Evolutionary conservation across 192 early-diverging fungal genomes (phyloP), one percentile per base, ranked within the genome.

Genomic region (Coemansia sp.): DNA sequence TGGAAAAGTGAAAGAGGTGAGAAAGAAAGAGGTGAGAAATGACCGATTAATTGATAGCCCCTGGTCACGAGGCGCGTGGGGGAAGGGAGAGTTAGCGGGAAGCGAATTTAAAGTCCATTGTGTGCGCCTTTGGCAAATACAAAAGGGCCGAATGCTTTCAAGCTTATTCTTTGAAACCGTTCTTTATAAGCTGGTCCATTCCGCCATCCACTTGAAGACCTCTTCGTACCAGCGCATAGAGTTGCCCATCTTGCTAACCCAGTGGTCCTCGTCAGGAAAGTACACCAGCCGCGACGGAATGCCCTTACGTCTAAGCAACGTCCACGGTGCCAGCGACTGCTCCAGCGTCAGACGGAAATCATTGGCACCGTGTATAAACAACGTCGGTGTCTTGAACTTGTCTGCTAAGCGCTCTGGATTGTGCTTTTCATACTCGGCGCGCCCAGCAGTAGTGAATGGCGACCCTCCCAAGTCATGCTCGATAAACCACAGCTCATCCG

Each of bases 401-500:
- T 85, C 75, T 0, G 90, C 91, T 71, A 84, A 85, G 46, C 86
- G 85, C 70, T 86, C 76, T 29, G 93, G 93, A 67, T 89, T 90
- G 77, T 82, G 90, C 53, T 78, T 76, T 36, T 94, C 89, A 64
- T 90, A 91, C 9, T 76, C 73, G 25, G 75, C 68, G 17, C 87
- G 77, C 14, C 82, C 79, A 6, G 75, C 62, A 5, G 68, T 65
- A 7, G 86, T 70, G 57, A 78, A 92, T 29, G 91, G 91, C 44
- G 72, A 64, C 42, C 91, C 92, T 14, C 85, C 87, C 53, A 92
- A 85, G 81, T 94, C 92, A 55, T 76, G 77, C 69, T 94, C 92
- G 11, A 85, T 75, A 76, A 94, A 94, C 82, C 87, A 93, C 50
- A 93, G 87, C 73, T 94, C 92, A 55, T 94, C 92, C 6, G 91